These are phyloP conservation scores for Nakaseomyces delphensis DNA, from an alignment of 1,139 yeast genomes.

Conservation along the genomic window DNA sequence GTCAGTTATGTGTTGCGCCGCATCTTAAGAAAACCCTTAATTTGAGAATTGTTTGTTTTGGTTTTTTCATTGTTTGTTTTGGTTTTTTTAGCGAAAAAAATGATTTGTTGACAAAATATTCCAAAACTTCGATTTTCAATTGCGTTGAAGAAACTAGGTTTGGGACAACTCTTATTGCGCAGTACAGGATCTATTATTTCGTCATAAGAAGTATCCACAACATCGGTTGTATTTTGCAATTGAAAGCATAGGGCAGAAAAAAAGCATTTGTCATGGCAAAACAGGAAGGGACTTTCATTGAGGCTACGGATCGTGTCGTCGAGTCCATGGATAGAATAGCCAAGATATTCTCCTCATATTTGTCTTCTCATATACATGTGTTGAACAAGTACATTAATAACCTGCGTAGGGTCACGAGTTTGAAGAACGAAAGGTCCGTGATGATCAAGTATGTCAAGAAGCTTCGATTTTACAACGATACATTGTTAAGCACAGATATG, in stretches of 20 bases:
- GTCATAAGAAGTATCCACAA: too few species aligned
- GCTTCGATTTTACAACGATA: slow-evolving; percentile 28
- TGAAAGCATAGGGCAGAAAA: not conserved
- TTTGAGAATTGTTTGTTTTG: too few species aligned
- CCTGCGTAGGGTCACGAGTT: slow-evolving; percentile 25
- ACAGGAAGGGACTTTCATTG: slow-evolving; percentile 6
- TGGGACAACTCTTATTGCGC: too few species aligned
- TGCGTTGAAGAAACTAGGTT: too few species aligned
- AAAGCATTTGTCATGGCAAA: not conserved
- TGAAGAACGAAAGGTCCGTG: slow-evolving; percentile 29
- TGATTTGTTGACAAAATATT: too few species aligned
- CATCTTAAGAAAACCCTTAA: too few species aligned
- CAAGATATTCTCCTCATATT: slow-evolving; percentile 20
- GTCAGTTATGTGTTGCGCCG: too few species aligned
- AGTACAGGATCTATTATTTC: too few species aligned
- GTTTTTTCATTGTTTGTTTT: too few species aligned
- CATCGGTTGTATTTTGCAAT: too few species aligned
- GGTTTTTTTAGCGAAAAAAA: too few species aligned
- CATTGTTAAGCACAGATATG: slow-evolving; percentile 15
- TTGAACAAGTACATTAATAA: slow-evolving; percentile 28
- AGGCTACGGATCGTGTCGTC: slow-evolving; percentile 11
- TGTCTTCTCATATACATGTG: slow-evolving; percentile 26
- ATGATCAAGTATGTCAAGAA: slow-evolving; percentile 32
- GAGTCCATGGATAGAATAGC: slow-evolving; percentile 10
- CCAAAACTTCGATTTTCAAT: too few species aligned